Evolutionary conservation across 192 early-diverging fungal genomes (phyloP), one percentile per base, ranked within the genome.

Genomic region (Rhizoclosmatium globosum): DNA sequence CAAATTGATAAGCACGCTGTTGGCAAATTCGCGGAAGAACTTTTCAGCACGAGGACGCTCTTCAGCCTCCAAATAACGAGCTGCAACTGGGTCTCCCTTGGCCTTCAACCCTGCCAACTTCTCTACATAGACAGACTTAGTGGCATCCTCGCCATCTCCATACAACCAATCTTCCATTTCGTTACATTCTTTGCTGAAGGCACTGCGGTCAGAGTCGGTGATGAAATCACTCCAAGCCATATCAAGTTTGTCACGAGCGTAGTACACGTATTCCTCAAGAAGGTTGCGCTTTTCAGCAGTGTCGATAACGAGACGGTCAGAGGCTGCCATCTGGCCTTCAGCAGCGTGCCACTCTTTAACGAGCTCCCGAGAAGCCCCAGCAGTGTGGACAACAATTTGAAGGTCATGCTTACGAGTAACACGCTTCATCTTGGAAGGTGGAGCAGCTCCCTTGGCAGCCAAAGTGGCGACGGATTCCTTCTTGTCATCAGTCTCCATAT

Each of bases 181-280:
- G 76, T 88, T 94, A 68, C 97, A 85, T 31, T 89, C 85, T 60
- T 75, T 69, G 68, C 90, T 81, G 84, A 97, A 96, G 68, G 84
- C 81, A 15, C 91, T 89, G 81, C 93, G 91, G 81, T 91, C 89
- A 23, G 79, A 76, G 57, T 93, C 93, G 80, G 92, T 86, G 45
- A 95, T 85, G 85, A 89, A 99, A 3, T 92, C 91, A 60, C 83
- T 79, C 87, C 92, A 95, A 42, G 91, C 86, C 75, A 86, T 84
- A 65, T 94, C 93, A 45, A 96, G 82, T 93, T 97, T 96, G 82
- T 87, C 85, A 62, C 97, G 94, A 68, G 93, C 94, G 42, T 98
- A 94, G 85, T 99, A 99, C 42, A 98, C 94, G 87, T 99, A 99
- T 88, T 99, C 97, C 85, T 99, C 97, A 64, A 99, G 91, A 57